Evolutionary conservation across 306 rosid species (phyloP).

Genomic region (Pachyrhizus erosus): DNA sequence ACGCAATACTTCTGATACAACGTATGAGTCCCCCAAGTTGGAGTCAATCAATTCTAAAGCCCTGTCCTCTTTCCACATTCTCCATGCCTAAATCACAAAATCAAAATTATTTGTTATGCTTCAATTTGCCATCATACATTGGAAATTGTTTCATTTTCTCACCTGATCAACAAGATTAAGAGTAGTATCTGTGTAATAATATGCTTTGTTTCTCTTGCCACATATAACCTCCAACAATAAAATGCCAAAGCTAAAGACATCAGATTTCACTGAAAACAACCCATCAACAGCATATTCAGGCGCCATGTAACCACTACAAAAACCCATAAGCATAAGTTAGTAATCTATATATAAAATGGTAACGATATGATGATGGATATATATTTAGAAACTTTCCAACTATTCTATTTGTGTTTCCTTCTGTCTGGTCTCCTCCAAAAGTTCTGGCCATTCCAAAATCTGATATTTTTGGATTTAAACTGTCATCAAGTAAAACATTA

Average conservation of each 20-base stretch:
- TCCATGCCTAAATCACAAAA: slow-evolving; percentile 13
- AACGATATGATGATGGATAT: too few relatives aligned
- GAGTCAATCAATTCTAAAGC: background rate
- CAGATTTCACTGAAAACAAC: background rate
- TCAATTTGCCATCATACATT: too few relatives aligned
- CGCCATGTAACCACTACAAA: slow-evolving; percentile 38
- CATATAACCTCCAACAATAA: background rate
- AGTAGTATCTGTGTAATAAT: too few relatives aligned
- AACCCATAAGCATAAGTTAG: too few relatives aligned
- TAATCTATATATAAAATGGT: too few relatives aligned
- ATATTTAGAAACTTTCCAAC: background rate
- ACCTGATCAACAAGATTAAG: background rate
- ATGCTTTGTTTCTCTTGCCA: slow-evolving; percentile 11
- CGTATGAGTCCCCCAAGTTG: background rate
- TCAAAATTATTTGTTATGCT: too few relatives aligned
- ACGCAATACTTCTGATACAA: background rate
- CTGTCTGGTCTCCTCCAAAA: slow-evolving; percentile 16
- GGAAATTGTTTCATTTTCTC: too few relatives aligned
- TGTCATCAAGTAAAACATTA: slow-evolving; percentile 17
- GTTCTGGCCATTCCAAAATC: slow-evolving; percentile 16
- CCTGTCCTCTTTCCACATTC: background rate
- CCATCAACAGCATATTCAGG: slow-evolving; percentile 31
- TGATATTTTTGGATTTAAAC: slow-evolving; percentile 23
- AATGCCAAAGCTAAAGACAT: slow-evolving; percentile 29
- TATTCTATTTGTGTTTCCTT: slow-evolving; percentile 25